Evolutionary conservation across 2,329 filamentous ascomycete species (phyloP), one percentile per base, ranked within the genome.

Genomic region (Aspergillus flavus): DNA sequence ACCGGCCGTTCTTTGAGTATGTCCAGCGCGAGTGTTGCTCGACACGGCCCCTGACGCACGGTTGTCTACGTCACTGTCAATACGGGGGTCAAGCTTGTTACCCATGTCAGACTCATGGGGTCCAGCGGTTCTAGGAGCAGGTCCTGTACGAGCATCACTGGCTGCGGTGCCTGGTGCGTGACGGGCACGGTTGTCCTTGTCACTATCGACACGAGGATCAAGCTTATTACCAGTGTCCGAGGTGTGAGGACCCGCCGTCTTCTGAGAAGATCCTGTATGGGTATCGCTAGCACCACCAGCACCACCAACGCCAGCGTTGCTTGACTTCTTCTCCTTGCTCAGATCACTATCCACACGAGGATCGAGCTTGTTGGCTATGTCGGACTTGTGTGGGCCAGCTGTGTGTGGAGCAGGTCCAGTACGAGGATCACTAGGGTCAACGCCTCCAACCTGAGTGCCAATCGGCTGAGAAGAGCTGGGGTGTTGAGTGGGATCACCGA

Each of bases 21-120:
- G 64, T 28, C 62, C 62, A 7, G 64, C 68, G 23, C 43, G 54
- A 16, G 62, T 23, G 36, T 66, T 63, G 19, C 21, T 58, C 11
- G 34, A 36, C 34, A 36, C 11, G 11, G 34, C 34, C 34, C 34
- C 34, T 5, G 34, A 14, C 11, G 64, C 64, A 61, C 69, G 68
- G 45, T 68, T 69, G 43, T 65, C 61, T 41, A 69, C 10, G 61
- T 78, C 73, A 23, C 61, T 64, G 28, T 67, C 65, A n/a, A 67
- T 57, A 28, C 63, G 65, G 41, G 79, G 79, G 58, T 82, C 80
- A 12, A 73, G 56, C 64, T 77, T 79, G 67, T 82, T 82, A 39
- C 72, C 14, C n/a, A 55, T 39, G 32, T 55, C 52, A 19, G 32
- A 55, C 10, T 16, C 36, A 21, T 55, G 52, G 19, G 52, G 52